Percentiles rank a stretch among this genome's conserved stretches.
These are phyloP conservation scores for Fraxinus platypoda DNA, from an alignment of 305 asterid genomes.

Conservation along the genomic window DNA sequence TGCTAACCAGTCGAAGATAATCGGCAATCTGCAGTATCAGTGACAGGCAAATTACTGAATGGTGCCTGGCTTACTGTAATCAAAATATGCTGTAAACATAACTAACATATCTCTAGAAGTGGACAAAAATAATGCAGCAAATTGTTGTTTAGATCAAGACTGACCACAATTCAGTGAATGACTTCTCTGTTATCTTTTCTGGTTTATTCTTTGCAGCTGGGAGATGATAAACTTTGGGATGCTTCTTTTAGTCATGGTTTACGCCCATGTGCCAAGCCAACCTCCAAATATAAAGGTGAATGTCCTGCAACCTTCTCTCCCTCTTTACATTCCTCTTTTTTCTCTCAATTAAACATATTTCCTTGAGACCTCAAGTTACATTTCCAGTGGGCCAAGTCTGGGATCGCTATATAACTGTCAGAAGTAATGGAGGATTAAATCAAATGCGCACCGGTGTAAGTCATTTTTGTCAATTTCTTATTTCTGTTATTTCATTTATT, in stretches of 20 bases:
- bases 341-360: slow-evolving; percentile 19
- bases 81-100: neutral
- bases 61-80: neutral
- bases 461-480: slow-evolving; percentile 7
- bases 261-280: slow-evolving; percentile 63
- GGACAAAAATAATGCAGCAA: neutral
- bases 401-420: slow-evolving; percentile 82
- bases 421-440: slow-evolving; percentile 89
- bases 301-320: slow-evolving; percentile 13
- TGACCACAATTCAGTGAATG: slow-evolving; percentile 1
- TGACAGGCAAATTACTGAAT: neutral
- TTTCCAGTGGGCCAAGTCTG: slow-evolving; percentile 47
- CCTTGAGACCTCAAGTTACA: slow-evolving; percentile 22
- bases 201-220: slow-evolving; percentile 41
- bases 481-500: slow-evolving; percentile 16
- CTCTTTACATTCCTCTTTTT: slow-evolving; percentile 10
- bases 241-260: slow-evolving; percentile 56
- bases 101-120: slow-evolving; percentile 13
- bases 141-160: slow-evolving; percentile 5
- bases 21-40: neutral
- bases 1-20: neutral
- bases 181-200: slow-evolving; percentile 10
- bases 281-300: slow-evolving; percentile 69
- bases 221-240: slow-evolving; percentile 59
- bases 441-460: slow-evolving; percentile 97